Percentiles rank a stretch among this genome's conserved stretches.
These are phyloP conservation scores for Penicillium sp. DNA, from an alignment of 2,329 filamentous ascomycete species.

Conservation along the genomic window DNA sequence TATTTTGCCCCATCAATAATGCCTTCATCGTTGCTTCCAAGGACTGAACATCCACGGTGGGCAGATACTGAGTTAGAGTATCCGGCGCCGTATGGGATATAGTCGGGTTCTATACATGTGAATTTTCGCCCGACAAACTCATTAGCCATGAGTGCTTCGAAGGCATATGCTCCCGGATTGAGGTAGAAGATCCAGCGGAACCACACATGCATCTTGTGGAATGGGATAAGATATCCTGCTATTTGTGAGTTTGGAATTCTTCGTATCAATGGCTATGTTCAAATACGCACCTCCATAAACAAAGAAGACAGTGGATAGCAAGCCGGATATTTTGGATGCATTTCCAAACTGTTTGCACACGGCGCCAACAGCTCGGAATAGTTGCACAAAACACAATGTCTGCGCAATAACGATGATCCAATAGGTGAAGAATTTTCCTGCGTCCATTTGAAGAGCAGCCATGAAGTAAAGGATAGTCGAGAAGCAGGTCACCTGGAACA, in stretches of 20 bases:
- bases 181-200: conserved; percentile 63
- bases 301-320: conserved; percentile 46
- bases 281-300: conserved; percentile 49
- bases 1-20: conserved; percentile 54
- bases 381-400: conserved; percentile 53
- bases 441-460: conserved; percentile 52
- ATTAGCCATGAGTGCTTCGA: conserved; percentile 66
- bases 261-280: too few species aligned
- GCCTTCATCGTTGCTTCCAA: conserved; percentile 30
- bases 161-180: conserved; percentile 66
- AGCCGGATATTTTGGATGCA: conserved; percentile 48
- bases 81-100: conserved; percentile 46
- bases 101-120: conserved; percentile 52
- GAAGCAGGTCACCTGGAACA: conserved; percentile 58
- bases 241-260: background rate
- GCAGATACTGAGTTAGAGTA: conserved; percentile 36
- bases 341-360: conserved; percentile 48
- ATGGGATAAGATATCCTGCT: conserved; percentile 60
- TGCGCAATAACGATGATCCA: conserved; percentile 54
- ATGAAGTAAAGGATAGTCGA: conserved; percentile 62
- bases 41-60: conserved; percentile 34
- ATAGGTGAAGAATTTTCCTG: conserved; percentile 61
- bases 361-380: conserved; percentile 51
- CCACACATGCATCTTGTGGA: conserved; percentile 61
- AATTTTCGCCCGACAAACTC: conserved; percentile 62